These are phyloP conservation scores for Saururus chinensis DNA, from an alignment of 164 flowering plant genomes.

Conservation along the genomic window DNA sequence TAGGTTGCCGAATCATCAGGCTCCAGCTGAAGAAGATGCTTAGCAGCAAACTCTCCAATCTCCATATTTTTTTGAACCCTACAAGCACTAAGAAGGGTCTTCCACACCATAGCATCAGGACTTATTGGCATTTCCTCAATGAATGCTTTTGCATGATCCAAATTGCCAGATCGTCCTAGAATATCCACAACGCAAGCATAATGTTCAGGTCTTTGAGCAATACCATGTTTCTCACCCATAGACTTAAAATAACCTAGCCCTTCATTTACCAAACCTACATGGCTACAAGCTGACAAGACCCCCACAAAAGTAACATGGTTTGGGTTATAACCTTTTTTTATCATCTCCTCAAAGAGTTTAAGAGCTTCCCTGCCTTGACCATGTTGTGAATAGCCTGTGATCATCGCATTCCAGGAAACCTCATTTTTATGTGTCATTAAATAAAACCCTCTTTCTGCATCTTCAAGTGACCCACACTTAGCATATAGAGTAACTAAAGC, in stretches of 20 bases:
- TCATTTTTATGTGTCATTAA: conserved; percentile 20
- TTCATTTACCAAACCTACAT: conserved; percentile 23
- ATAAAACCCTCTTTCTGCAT: conserved; percentile 13
- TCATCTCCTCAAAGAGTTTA: conserved; percentile 22
- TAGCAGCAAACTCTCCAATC: conserved; percentile 24
- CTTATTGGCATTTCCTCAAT: conserved; percentile 21
- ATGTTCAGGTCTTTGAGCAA: conserved; percentile 21
- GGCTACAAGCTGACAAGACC: conserved; percentile 28
- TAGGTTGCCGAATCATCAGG: conserved; percentile 26
- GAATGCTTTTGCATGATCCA: conserved; percentile 17
- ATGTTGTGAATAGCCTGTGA: conserved; percentile 26
- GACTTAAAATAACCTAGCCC: conserved; percentile 24
- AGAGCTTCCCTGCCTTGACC: conserved; percentile 21
- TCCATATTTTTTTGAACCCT: conserved; percentile 21
- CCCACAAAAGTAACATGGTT: conserved; percentile 25
- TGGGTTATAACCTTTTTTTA: conserved; percentile 13
- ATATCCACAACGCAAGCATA: conserved; percentile 24
- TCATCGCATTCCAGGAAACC: conserved; percentile 29
- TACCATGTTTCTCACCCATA: conserved; percentile 17
- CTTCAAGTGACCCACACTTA: conserved; percentile 22
- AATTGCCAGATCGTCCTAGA: conserved; percentile 25
- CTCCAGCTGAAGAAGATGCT: conserved; percentile 19
- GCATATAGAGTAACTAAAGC: conserved; percentile 21
- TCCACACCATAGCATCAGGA: conserved; percentile 31
- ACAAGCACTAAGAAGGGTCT: conserved; percentile 26